Evolutionary conservation across 2,329 filamentous ascomycete genomes (phyloP), one percentile per base, ranked within the genome.

Genomic region (Sporothrix phasma): DNA sequence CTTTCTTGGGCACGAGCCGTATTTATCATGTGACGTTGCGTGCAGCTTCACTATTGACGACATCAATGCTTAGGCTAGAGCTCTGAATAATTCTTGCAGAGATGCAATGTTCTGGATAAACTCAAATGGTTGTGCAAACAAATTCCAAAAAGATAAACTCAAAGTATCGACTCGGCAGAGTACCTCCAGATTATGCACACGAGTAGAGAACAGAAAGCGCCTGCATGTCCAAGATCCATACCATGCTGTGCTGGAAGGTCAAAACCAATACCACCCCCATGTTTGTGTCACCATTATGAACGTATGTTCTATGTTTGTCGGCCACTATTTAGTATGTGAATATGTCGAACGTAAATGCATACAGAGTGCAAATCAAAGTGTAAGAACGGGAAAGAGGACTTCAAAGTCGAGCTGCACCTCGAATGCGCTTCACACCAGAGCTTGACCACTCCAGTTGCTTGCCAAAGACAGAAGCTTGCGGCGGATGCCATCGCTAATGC

Each of bases 401-500:
- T 41, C 13, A 26, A 53, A 15, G 46, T 31, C 24, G 3, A 53
- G 17, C 15, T 24, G 15, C 19, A 26, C n/a, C 0, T 43, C 5
- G 17, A n/a, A 19, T 8, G 8, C 7, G 45, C 43, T n/a, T 37
- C 11, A 49, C 26, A 19, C 2, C 15, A 22, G n/a, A 8, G 24
- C 8, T 8, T 64, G 47, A 5, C 22, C n/a, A n/a, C 68, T 73
- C 79, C 79, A 80, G 68, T 75, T 74, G 3, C 65, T 69, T 1
- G 71, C 70, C n/a, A 81, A 69, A 0, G 71, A 61, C 0, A 73
- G 64, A 4, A 81, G 72, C 71, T 80, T 80, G 39, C 78, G 73
- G 62, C 72, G 74, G 60, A 81, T 77, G 15, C 79, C 79, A 47
- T 80, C 78, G 19, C 75, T 73, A 11, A 81, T 71, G 3, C 78